phyloP scores from a whole-genome alignment of 495 filamentous ascomycete genomes.

The Hypoxylon crocopeplum region DNA sequence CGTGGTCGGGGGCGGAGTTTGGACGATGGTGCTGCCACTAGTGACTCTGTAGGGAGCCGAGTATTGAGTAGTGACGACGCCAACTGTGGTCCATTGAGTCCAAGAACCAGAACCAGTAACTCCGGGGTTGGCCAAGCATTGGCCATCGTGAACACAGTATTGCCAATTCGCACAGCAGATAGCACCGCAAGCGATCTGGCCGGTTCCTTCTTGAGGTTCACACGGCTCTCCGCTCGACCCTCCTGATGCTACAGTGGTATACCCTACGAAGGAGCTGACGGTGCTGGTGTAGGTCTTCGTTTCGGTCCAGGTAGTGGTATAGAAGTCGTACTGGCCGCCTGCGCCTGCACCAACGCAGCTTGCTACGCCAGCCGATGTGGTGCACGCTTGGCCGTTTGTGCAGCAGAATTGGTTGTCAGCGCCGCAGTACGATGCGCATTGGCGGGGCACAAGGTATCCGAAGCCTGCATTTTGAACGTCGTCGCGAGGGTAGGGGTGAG shows the following conservation, averaged over 20 bases:
- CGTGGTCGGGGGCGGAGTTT: constrained; percentile 47
- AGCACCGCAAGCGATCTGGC: constrained; percentile 71
- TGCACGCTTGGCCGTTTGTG: constrained; percentile 62
- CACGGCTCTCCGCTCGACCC: constrained; percentile 59
- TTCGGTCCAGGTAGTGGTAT: constrained; percentile 79
- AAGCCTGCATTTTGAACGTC: constrained; percentile 46
- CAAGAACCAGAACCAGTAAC: constrained; percentile 45
- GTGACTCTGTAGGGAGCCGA: constrained; percentile 74
- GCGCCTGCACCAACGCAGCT: constrained; percentile 42
- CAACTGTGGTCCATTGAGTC: constrained; percentile 47
- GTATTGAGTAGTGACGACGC: constrained; percentile 54
- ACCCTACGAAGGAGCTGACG: constrained; percentile 55
- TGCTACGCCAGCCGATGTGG: constrained; percentile 61
- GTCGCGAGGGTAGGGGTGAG: constrained; percentile 50
- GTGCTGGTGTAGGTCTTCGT: constrained; percentile 70
- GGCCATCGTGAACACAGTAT: constrained; percentile 62
- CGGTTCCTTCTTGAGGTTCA: constrained; percentile 55
- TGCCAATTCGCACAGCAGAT: constrained; percentile 78
- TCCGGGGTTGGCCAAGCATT: constrained; percentile 52
- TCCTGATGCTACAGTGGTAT: constrained; percentile 47
- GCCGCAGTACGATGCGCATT: constrained; percentile 73
- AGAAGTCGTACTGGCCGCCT: constrained; percentile 62
- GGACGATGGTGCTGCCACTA: constrained; percentile 56
- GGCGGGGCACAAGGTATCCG: constrained; percentile 49
- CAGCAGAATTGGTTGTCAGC: constrained; percentile 74